Conservation (phyloP, 1,284 basidiomycete species). For the Lignosus rhinocerotis region DNA sequence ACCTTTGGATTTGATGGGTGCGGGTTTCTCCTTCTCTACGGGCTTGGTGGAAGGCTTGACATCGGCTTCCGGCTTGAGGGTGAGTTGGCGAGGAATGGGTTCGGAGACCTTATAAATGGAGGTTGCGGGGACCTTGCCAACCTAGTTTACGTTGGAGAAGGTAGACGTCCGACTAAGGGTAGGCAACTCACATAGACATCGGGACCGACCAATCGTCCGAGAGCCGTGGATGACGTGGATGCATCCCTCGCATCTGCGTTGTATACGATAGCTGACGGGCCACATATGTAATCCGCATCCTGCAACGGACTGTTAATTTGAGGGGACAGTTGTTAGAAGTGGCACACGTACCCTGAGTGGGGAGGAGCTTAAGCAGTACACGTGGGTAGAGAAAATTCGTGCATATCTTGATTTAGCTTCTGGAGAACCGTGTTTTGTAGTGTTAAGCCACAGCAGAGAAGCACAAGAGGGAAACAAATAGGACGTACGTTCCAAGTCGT, state of each 20-base stretch:
- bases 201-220: constrained; percentile 52
- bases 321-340: background rate
- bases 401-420: constrained; percentile 51
- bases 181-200: constrained; percentile 49
- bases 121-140: constrained; percentile 23
- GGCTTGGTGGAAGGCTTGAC: background rate
- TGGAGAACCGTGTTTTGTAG: constrained; percentile 25
- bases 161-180: background rate
- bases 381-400: constrained; percentile 51
- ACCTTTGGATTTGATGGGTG: constrained; percentile 42
- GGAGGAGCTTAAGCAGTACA: constrained; percentile 69
- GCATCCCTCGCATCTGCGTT: constrained; percentile 49
- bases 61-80: constrained; percentile 26
- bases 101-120: constrained; percentile 32
- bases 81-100: constrained; percentile 17
- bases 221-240: constrained; percentile 39
- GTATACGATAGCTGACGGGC: constrained; percentile 48
- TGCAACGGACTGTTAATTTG: constrained; percentile 26
- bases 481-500: constrained; percentile 59
- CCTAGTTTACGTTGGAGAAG: constrained; percentile 8
- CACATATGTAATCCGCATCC: constrained; percentile 63
- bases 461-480: background rate
- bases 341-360: constrained; percentile 51
- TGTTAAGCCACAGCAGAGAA: too few relatives aligned
- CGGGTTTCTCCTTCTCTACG: constrained; percentile 20